These are phyloP conservation scores for Aschersonia sp. DNA, from an alignment of 2,329 filamentous ascomycete species.

Conservation along the genomic window DNA sequence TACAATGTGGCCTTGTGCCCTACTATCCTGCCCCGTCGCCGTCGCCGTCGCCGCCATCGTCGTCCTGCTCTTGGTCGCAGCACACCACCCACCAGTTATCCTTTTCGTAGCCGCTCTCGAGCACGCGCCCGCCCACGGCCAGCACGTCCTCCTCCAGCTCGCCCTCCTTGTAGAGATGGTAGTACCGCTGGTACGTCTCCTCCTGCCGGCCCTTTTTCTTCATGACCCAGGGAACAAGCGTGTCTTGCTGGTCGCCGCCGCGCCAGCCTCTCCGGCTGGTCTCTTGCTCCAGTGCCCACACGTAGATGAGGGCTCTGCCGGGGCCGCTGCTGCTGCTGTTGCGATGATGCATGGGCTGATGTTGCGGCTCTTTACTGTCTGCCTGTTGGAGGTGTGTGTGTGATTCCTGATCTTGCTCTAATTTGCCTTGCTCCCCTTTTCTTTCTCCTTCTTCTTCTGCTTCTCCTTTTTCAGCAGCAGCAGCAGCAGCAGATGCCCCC, in stretches of 20 bases:
- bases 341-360: too few relatives aligned
- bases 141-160: slow-evolving; percentile 73
- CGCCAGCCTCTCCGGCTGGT: slow-evolving; percentile 80
- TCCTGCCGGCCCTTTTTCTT: slow-evolving; percentile 21
- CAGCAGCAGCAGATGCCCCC: too few relatives aligned
- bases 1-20: not conserved
- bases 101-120: slow-evolving; percentile 81
- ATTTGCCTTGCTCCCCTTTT: too few relatives aligned
- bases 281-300: slow-evolving; percentile 92
- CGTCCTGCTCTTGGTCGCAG: not conserved
- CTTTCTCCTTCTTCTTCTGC: too few relatives aligned
- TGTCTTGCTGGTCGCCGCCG: slow-evolving; percentile 69
- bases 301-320: slow-evolving; percentile 69
- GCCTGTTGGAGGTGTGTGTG: too few relatives aligned
- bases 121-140: slow-evolving; percentile 57
- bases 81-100: slow-evolving; percentile 95
- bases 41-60: not conserved
- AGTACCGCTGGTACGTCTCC: slow-evolving; percentile 73
- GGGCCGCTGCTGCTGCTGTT: too few relatives aligned
- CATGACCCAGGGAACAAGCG: slow-evolving; percentile 92
- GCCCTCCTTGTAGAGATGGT: slow-evolving; percentile 77
- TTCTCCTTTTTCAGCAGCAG: too few relatives aligned
- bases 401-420: too few relatives aligned
- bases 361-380: too few relatives aligned
- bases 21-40: too few relatives aligned